Evolutionary conservation across 495 filamentous ascomycete species (phyloP).

Genomic region (Letharia lupina): DNA sequence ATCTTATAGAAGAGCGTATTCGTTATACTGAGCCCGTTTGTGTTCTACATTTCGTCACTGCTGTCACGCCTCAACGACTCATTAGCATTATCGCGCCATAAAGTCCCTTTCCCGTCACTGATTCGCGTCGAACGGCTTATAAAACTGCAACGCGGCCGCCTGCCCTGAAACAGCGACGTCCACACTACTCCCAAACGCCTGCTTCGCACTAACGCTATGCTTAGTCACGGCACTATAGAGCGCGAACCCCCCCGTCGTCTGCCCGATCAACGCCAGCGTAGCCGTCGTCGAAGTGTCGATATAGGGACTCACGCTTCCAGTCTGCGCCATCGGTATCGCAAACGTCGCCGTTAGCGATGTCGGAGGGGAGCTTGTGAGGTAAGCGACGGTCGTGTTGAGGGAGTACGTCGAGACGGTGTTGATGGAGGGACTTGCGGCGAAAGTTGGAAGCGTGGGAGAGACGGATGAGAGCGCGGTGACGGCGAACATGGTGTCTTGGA

Average conservation of each 20-base stretch:
- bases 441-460: conserved; percentile 16
- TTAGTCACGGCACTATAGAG: conserved; percentile 16
- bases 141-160: conserved; percentile 18
- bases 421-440: conserved; percentile 17
- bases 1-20: no score
- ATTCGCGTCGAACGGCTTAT: conserved; percentile 15
- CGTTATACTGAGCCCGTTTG: no score
- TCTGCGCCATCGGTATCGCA: conserved; percentile 18
- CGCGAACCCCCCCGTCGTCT: conserved; percentile 10
- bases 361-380: conserved; percentile 17
- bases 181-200: conserved; percentile 17
- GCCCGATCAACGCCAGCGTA: conserved; percentile 16
- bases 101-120: neutral
- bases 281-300: conserved; percentile 18
- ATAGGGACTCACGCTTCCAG: conserved; percentile 17
- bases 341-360: conserved; percentile 20
- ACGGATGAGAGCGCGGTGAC: conserved; percentile 14
- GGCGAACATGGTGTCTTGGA: conserved; percentile 25
- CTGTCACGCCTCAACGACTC: no score
- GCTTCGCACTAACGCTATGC: conserved; percentile 18
- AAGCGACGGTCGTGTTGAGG: conserved; percentile 22
- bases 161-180: conserved; percentile 19
- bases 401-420: conserved; percentile 14
- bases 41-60: no score
- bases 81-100: no score